A percentile compares a stretch with the other conserved stretches of the same genome.
Evolutionary conservation across 139 green algal genomes (phyloP).

Genomic region (Closterium sp.): DNA sequence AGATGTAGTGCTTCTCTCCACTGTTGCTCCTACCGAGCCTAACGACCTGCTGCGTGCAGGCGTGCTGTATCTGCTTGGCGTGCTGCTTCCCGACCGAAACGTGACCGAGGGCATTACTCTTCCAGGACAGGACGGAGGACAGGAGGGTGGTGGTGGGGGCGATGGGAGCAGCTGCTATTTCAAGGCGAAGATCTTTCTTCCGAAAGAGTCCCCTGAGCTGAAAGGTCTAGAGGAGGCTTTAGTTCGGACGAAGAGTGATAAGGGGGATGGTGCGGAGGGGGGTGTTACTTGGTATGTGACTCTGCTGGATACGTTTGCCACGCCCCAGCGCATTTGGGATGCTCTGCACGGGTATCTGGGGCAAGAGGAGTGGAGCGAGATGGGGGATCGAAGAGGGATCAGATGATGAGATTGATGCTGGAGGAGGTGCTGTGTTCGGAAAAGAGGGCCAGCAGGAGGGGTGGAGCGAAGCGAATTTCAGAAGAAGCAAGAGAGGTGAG

Average conservation of each 20-base stretch:
- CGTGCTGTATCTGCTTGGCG: neutral
- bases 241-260: neutral
- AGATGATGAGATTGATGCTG: neutral
- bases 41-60: neutral
- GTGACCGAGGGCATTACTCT: neutral
- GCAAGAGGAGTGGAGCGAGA: neutral
- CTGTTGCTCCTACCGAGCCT: neutral
- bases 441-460: neutral
- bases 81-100: neutral
- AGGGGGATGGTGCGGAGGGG: neutral
- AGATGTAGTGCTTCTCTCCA: slow-evolving; percentile 16
- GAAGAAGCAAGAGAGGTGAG: neutral
- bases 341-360: neutral
- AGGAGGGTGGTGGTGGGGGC: neutral
- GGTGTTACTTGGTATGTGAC: slow-evolving; percentile 5
- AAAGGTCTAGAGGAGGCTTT: neutral
- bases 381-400: neutral
- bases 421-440: neutral
- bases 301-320: neutral
- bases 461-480: neutral
- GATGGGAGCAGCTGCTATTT: neutral
- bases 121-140: neutral
- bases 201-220: neutral
- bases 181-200: neutral
- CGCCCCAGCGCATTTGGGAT: slow-evolving; percentile 10